Evolutionary conservation across 108 stramenopile species (phyloP).

Genomic region (Bacterosira constricta): DNA sequence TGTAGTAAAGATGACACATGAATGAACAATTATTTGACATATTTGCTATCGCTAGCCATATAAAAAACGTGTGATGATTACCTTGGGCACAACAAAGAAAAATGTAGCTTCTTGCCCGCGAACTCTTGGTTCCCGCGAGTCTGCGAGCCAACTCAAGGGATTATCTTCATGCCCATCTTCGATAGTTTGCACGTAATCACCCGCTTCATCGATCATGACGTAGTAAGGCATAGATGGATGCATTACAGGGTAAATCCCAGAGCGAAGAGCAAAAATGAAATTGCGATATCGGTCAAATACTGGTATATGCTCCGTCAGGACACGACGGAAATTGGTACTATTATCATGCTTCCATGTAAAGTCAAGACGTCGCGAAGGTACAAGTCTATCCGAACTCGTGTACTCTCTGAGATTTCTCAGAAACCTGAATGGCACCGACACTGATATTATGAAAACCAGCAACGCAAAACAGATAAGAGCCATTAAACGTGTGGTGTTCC

Average conservation of each 20-base stretch:
- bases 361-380: too few relatives aligned
- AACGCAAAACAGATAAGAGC: too few relatives aligned
- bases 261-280: neutral
- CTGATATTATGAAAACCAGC: too few relatives aligned
- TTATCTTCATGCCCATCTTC: constrained; percentile 3
- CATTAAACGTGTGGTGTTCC: too few relatives aligned
- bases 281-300: too few relatives aligned
- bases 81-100: constrained; percentile 24
- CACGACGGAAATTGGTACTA: too few relatives aligned
- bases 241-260: neutral
- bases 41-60: too few relatives aligned
- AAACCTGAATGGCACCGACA: too few relatives aligned
- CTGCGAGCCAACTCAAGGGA: constrained; percentile 25
- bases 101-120: constrained; percentile 8
- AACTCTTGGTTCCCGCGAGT: constrained; percentile 3
- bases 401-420: too few relatives aligned
- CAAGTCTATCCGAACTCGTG: too few relatives aligned
- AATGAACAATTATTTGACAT: neutral
- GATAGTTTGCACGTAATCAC: constrained; percentile 1
- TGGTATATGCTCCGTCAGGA: too few relatives aligned
- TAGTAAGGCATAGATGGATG: neutral
- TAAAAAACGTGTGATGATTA: neutral
- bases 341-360: too few relatives aligned
- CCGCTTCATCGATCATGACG: constrained; percentile 8
- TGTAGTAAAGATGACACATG: neutral